Evolutionary conservation across 2,329 filamentous ascomycete genomes (phyloP).

Genomic region (Paraconiothyrium brasiliense): DNA sequence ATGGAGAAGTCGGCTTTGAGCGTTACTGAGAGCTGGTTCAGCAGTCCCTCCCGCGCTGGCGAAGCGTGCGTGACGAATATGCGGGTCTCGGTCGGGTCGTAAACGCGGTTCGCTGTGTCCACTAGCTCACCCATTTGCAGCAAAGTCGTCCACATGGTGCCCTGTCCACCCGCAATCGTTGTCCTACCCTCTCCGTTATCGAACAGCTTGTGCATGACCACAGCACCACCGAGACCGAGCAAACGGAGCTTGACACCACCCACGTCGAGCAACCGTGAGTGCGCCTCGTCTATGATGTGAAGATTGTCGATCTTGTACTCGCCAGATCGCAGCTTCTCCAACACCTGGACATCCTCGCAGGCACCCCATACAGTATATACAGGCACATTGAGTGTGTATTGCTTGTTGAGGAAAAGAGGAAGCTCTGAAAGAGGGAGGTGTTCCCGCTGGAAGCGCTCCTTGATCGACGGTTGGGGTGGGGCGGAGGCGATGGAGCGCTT

Average conservation of each 20-base stretch:
- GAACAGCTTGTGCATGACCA: conserved; percentile 99
- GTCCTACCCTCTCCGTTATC: conserved; percentile 98
- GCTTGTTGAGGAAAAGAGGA: conserved; percentile 84
- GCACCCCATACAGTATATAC: conserved; percentile 99
- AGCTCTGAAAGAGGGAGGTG: conserved; percentile 94
- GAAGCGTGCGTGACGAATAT: conserved; percentile 97
- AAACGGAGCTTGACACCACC: conserved; percentile 96
- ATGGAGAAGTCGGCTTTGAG: conserved; percentile 98
- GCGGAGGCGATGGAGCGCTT: conserved; percentile 73
- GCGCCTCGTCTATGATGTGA: conserved; percentile 98
- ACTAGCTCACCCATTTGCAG: conserved; percentile 98
- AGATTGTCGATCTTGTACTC: conserved; percentile 98
- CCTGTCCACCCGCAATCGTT: conserved; percentile 96
- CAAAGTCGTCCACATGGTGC: conserved; percentile 99
- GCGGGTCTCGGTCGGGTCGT: conserved; percentile 96
- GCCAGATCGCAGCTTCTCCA: conserved; percentile 96
- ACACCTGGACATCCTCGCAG: conserved; percentile 95
- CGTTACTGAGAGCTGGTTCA: conserved; percentile 97
- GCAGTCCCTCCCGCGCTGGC: conserved; percentile 91
- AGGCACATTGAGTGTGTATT: conserved; percentile 90
- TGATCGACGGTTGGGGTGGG: conserved; percentile 75
- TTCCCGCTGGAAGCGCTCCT: conserved; percentile 81
- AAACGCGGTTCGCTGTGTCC: conserved; percentile 96
- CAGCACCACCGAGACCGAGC: conserved; percentile 90
- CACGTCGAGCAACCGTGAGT: conserved; percentile 92